These are phyloP conservation scores for Triadica sebifera DNA, from an alignment of 345 rosid genomes.

Conservation along the genomic window DNA sequence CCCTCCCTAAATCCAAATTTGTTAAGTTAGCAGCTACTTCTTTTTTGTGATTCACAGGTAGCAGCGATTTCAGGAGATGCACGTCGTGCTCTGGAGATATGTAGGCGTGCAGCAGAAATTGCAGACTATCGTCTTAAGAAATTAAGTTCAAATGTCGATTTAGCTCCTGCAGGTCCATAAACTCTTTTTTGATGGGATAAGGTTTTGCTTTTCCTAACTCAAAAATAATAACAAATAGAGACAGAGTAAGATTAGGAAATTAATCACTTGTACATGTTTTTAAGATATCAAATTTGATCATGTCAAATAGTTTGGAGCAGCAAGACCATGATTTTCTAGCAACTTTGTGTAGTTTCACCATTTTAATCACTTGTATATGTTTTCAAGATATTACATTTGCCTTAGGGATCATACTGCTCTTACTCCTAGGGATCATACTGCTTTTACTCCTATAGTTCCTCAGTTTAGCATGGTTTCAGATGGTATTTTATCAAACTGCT, in stretches of 20 bases:
- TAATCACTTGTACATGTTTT: not conserved
- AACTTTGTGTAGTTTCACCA: not conserved
- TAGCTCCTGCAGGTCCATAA: slow-evolving; percentile 43
- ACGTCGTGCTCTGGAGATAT: slow-evolving; percentile 92
- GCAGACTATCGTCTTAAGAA: slow-evolving; percentile 66
- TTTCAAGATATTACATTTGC: not conserved
- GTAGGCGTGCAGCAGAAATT: slow-evolving; percentile 95
- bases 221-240: slow-evolving; percentile 1
- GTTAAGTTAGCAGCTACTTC: slow-evolving; percentile 74
- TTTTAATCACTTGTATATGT: not conserved
- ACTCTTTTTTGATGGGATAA: not conserved
- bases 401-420: too few relatives aligned
- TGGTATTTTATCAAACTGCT: too few relatives aligned
- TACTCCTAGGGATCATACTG: too few relatives aligned
- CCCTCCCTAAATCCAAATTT: slow-evolving; percentile 6
- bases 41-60: slow-evolving; percentile 41
- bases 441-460: too few relatives aligned
- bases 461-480: too few relatives aligned
- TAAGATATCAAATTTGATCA: not conserved
- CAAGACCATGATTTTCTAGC: not conserved
- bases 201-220: not conserved
- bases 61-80: slow-evolving; percentile 99
- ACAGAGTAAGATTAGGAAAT: not conserved
- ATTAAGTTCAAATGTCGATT: slow-evolving; percentile 13
- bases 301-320: not conserved